A percentile compares a stretch with the other conserved stretches of the same genome.
Conservation (phyloP, 1,284 basidiomycete species). For the Cryptococcus floricola region DNA sequence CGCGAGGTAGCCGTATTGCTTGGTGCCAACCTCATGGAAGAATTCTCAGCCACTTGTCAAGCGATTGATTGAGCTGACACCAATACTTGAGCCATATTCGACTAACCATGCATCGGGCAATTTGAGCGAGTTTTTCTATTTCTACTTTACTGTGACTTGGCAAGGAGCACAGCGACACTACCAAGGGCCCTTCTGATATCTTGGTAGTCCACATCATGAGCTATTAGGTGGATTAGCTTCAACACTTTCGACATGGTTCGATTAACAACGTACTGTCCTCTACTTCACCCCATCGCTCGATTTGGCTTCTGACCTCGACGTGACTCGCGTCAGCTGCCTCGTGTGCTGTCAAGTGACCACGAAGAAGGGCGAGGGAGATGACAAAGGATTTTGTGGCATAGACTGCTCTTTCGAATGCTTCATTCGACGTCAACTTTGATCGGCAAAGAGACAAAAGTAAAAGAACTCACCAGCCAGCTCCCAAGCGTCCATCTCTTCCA, state of each 20-base stretch:
- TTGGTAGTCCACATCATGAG: conserved; percentile 94
- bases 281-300: conserved; percentile 95
- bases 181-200: conserved; percentile 85
- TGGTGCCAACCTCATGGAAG: no score
- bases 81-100: background rate
- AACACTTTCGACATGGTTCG: background rate
- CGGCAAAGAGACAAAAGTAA: background rate
- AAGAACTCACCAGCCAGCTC: conserved; percentile 71
- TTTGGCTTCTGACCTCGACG: conserved; percentile 93
- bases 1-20: no score
- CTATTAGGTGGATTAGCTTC: conserved; percentile 49
- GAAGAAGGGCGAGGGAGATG: conserved; percentile 78
- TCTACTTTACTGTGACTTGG: conserved; percentile 22
- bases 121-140: background rate
- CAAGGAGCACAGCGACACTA: conserved; percentile 63
- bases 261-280: conserved; percentile 77
- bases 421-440: background rate
- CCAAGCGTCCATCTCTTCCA: conserved; percentile 70
- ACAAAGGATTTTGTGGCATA: conserved; percentile 90
- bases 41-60: no score
- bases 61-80: background rate
- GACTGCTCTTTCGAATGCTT: conserved; percentile 88
- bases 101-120: background rate
- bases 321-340: conserved; percentile 76
- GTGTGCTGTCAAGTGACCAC: conserved; percentile 70